Base-by-base conservation (phyloP, 345 rosid species). In the Citrus glauca region DNA sequence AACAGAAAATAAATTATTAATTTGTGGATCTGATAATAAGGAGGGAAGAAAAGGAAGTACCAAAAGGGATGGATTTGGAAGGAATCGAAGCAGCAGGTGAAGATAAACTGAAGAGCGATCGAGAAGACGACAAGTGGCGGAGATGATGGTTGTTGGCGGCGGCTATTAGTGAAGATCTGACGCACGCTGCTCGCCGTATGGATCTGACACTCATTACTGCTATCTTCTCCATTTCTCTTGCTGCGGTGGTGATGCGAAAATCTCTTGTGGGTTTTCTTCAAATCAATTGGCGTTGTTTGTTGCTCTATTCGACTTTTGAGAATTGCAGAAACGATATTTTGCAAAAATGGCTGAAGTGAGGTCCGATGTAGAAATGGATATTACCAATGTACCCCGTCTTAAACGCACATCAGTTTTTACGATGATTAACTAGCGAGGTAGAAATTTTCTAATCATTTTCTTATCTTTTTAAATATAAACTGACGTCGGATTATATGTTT, bases 131-230 rank as follows among this genome's bases (percentile, higher is more conserved):
- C 10, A 28, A 20, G 60, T 30, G 60, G 60, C 61, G 25, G 38
- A 70, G 38, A 28, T 28, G 73, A 28, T 50, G 73, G 61, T 24
- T 28, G 25, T 28, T 70, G 40, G 73, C 25, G 61, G 73, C 38
- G 61, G 73, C 73, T 8, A 70, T 50, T 9, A 70, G 16, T 30
- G 73, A 70, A 17, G 61, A 70, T 50, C 73, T 50, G 16, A 70
- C 53, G 22, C 37, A 53, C 16, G 61, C 61, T 8, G 61, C 73
- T 48, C 40, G 35, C 25, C 37, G 25, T 28, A 70, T 4, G 73
- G 73, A 70, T 70, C 73, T 50, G 50, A 45, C 17, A 13, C 50
- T 45, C 40, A 28, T 38, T 27, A 28, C 73, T 27, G 60, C 60
- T 9, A 70, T 4, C 17, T 48, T 70, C 73, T 70, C 73, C 73